Conservation (phyloP, 306 rosid genomes). For the Sicyos baderoa region DNA sequence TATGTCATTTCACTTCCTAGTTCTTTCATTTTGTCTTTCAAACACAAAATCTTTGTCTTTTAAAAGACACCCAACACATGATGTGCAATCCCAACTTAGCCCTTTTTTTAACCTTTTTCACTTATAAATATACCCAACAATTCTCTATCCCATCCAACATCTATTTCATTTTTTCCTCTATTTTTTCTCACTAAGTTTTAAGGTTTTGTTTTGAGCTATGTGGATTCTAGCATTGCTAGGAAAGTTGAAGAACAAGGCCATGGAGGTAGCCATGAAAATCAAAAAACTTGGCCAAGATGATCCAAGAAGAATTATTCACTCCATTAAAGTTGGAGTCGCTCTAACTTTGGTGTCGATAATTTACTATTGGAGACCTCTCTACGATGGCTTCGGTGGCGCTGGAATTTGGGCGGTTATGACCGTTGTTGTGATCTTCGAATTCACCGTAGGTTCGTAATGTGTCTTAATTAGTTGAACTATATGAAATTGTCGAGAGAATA, state of each 20-base stretch:
- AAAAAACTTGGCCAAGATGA: conserved; percentile 74
- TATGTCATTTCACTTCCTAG: conserved; percentile 8
- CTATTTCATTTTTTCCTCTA: background rate
- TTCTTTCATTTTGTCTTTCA: conserved; percentile 14
- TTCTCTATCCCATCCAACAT: background rate
- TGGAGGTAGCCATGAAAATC: conserved; percentile 27
- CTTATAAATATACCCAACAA: conserved; percentile 38
- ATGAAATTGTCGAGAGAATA: background rate
- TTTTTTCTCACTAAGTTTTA: background rate
- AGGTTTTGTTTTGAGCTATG: conserved; percentile 29
- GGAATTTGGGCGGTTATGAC: conserved; percentile 96
- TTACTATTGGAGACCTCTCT: conserved; percentile 66
- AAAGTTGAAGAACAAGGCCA: conserved; percentile 32
- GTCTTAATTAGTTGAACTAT: too few relatives aligned
- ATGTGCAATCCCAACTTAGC: conserved; percentile 18
- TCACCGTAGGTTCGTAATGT: conserved; percentile 56
- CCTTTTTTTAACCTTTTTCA: conserved; percentile 7
- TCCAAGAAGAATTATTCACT: conserved; percentile 78
- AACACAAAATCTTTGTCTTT: conserved; percentile 25
- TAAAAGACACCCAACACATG: conserved; percentile 41
- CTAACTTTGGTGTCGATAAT: conserved; percentile 71
- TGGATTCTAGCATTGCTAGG: conserved; percentile 32
- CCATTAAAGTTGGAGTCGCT: conserved; percentile 82
- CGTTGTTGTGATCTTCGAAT: conserved; percentile 80
- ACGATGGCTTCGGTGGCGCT: conserved; percentile 65